Base-by-base conservation (phyloP, 192 early-diverging fungal species). In the Pilobolus umbonatus region DNA sequence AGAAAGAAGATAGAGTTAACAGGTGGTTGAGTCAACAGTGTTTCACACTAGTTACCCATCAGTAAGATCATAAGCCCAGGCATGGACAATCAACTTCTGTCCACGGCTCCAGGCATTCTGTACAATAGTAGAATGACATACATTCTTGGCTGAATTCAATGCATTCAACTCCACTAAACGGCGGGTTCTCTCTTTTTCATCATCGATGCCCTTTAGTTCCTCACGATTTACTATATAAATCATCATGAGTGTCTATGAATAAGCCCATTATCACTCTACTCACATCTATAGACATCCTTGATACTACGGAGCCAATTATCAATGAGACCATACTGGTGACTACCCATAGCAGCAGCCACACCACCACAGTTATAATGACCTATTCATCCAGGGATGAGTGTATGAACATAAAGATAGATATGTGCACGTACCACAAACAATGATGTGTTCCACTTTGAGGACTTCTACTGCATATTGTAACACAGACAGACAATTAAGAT, bases 391-490 rank as follows among this genome's bases (percentile, higher is more conserved):
- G n/a, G n/a, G n/a, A n/a, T n/a, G n/a, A n/a, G n/a, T n/a, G n/a
- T 17, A 43, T 10, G 21, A 10, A 43, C 21, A 5, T 3, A 47
- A 24, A 5, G 26, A 47, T 10, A 22, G n/a, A n/a, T 9, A 22
- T 32, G 12, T 24, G 9, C 12, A 24, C 67, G 46, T 73, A 67
- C 93, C 95, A 54, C 90, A 95, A 15, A 98, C 88, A 48, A 98
- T 79, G 64, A 98, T 79, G 58, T 98, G 91, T 68, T 94, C 84
- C 46, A 98, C 95, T 65, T 88, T 86, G 55, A 98, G 82, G 36
- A 85, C 78, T 40, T 92, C 85, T 46, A 98, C 94, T 17, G 95
- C 94, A 60, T 91, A 98, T 75, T 97, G 88, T 47, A 98, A 78
- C 29, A 95, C 95, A 4, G 88, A 88, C 5, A 91, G 75, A 29